Conservation (phyloP, 768 basidiomycete species). For the Collybia mongolica region DNA sequence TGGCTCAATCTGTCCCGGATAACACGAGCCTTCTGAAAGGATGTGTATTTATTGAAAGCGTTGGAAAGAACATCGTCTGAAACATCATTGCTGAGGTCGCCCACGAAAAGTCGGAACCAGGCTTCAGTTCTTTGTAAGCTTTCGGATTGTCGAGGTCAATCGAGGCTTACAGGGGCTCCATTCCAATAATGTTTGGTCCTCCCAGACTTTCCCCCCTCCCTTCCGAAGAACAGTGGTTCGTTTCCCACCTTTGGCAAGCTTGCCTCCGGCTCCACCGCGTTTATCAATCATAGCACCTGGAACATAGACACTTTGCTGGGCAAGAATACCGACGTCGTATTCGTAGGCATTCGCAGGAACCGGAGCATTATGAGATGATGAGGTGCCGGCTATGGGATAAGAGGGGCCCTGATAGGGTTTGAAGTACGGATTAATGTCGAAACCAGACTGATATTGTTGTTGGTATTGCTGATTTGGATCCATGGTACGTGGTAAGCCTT, state of each 20-base stretch:
- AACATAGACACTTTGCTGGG: slow-evolving; percentile 90
- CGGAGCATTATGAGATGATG: slow-evolving; percentile 70
- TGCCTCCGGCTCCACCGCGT: slow-evolving; percentile 81
- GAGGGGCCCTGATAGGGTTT: slow-evolving; percentile 78
- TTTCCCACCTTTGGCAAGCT: slow-evolving; percentile 87
- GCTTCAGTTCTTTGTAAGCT: slow-evolving; percentile 42
- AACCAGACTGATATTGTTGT: slow-evolving; percentile 45
- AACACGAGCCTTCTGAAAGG: slow-evolving; percentile 94
- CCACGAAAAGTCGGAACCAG: slow-evolving; percentile 97
- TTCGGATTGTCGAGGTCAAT: not conserved
- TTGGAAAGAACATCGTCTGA: slow-evolving; percentile 92
- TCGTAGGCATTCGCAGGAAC: slow-evolving; percentile 91
- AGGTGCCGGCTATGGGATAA: slow-evolving; percentile 62
- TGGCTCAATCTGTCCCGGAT: slow-evolving; percentile 92
- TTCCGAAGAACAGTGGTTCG: slow-evolving; percentile 92
- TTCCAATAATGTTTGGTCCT: slow-evolving; percentile 94
- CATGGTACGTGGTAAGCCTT: slow-evolving; percentile 28
- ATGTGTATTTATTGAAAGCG: slow-evolving; percentile 91
- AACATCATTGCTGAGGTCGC: slow-evolving; percentile 97
- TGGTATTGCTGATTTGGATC: slow-evolving; percentile 49
- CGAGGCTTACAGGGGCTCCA: slow-evolving; percentile 93
- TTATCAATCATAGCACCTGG: slow-evolving; percentile 91
- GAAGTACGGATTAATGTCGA: slow-evolving; percentile 79
- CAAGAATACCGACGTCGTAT: slow-evolving; percentile 88
- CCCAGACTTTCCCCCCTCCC: slow-evolving; percentile 96